Evolutionary conservation across 2,329 filamentous ascomycete species (phyloP).

Genomic region (Fusarium sp.): DNA sequence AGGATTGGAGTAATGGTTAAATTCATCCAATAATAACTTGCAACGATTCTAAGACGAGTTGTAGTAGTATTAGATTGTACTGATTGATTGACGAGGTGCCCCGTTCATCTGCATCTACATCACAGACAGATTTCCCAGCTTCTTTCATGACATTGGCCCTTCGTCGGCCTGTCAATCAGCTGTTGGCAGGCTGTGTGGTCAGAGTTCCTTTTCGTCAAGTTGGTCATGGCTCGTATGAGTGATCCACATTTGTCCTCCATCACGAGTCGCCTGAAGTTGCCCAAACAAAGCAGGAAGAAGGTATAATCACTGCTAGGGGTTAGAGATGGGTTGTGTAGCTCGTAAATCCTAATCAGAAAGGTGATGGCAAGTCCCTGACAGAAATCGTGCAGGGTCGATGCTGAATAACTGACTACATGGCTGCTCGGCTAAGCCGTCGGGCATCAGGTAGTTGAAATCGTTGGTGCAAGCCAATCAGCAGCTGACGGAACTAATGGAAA

Average conservation of each 20-base stretch:
- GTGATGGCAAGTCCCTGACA: neutral
- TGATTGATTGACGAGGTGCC: neutral
- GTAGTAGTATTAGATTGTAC: neutral
- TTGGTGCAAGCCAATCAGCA: conserved; percentile 5
- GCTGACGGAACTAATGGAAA: conserved; percentile 1
- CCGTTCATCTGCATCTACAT: neutral
- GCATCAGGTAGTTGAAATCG: conserved; percentile 1
- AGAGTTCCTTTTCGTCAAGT: neutral
- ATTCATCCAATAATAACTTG: neutral
- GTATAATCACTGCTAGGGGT: neutral
- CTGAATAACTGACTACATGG: neutral
- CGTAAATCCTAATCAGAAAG: neutral
- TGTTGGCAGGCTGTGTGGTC: neutral
- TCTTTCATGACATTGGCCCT: neutral
- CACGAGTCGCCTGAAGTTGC: neutral
- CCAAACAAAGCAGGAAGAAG: neutral
- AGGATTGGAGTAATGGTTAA: conserved; percentile 25
- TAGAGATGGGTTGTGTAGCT: neutral
- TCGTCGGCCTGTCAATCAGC: neutral
- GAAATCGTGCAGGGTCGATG: neutral
- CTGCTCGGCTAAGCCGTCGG: conserved; percentile 30
- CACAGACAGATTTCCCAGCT: neutral
- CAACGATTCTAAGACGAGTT: neutral
- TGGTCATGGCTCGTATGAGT: neutral
- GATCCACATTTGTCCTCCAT: neutral